Base-by-base conservation (phyloP, 495 filamentous ascomycete genomes). In the Penicillium nucicola region DNA sequence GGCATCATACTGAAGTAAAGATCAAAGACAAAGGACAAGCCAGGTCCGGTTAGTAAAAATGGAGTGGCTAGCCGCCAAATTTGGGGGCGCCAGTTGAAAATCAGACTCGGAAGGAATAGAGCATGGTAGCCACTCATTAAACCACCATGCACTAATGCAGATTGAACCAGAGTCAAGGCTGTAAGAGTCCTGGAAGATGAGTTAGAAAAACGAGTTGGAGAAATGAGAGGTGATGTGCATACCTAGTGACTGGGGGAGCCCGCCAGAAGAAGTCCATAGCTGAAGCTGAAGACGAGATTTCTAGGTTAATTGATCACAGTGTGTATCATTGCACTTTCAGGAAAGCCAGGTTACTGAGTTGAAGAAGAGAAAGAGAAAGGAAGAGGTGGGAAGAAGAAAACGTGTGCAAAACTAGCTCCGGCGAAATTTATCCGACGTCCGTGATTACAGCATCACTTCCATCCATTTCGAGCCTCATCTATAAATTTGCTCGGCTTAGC, bases 11-110 rank as follows among this genome's bases (percentile, higher is more conserved):
- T 65, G 61, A 91, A 88, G 70, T 90, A 93, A 20, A 92, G 84
- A 69, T 97, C 90, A 61, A 95, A 75, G 31, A 96, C 50, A 40
- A 96, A 85, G 38, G 65, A 67, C 43, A 92, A 58, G 28, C 79
- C 50, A 13, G 77, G 71, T 25, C 81, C 76, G 11, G 86, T 91
- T 47, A 95, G 64, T 32, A 92, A 67, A 70, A 95, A 96, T 34
- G 78, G 72, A 10, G 88, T 86, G 31, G 84, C 67, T 2, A 90
- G 59, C 28, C 85, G 77, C 84, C 85, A 90, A 60, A 86, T 37
- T 50, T 89, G 70, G 41, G 90, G 90, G 23, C 82, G 79, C 39
- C 88, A 61, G 50, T 75, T 77, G 64, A 86, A 78, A 13, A 92
- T 60, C 48, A 64, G 60, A 45, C 72, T 60, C 41, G 72, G 70